Conservation (phyloP, 2,329 filamentous ascomycete species). For the Biscogniauxia marginata region DNA sequence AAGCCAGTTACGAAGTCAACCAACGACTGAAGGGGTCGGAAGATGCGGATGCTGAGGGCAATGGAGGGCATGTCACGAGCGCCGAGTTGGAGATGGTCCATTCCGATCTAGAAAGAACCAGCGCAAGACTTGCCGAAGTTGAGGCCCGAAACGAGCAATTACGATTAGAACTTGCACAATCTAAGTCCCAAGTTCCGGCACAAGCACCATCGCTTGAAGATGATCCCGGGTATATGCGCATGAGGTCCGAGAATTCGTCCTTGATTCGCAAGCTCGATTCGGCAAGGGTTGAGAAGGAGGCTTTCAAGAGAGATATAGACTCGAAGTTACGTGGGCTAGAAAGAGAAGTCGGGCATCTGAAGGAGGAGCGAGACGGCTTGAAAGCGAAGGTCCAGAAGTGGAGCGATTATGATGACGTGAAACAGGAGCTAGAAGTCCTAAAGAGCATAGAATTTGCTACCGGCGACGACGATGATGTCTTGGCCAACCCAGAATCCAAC, state of each 20-base stretch:
- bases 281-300: slow-evolving; percentile 78
- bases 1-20: slow-evolving; percentile 95
- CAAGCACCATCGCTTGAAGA: slow-evolving; percentile 72
- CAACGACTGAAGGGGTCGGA: slow-evolving; percentile 79
- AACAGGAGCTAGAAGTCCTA: slow-evolving; percentile 91
- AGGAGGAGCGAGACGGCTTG: slow-evolving; percentile 77
- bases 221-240: slow-evolving; percentile 81
- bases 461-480: slow-evolving; percentile 73
- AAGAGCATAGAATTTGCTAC: slow-evolving; percentile 98
- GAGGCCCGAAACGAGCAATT: slow-evolving; percentile 94
- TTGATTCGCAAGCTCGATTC: slow-evolving; percentile 86
- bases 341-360: slow-evolving; percentile 70
- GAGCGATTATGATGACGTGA: slow-evolving; percentile 94
- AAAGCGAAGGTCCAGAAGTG: slow-evolving; percentile 82
- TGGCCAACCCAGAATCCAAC: slow-evolving; percentile 46
- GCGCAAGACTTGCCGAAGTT: slow-evolving; percentile 80
- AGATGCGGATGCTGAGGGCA: slow-evolving; percentile 54
- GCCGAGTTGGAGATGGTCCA: slow-evolving; percentile 93
- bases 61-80: slow-evolving; percentile 68
- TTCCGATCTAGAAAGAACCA: slow-evolving; percentile 88
- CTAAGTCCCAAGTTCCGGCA: slow-evolving; percentile 69
- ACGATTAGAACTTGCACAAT: slow-evolving; percentile 84
- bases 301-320: slow-evolving; percentile 74
- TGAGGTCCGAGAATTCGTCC: slow-evolving; percentile 91
- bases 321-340: slow-evolving; percentile 74